Percentiles rank a stretch among this genome's conserved stretches.
Evolutionary conservation across 306 rosid species (phyloP).

Genomic region (Casuarina cunninghamiana): DNA sequence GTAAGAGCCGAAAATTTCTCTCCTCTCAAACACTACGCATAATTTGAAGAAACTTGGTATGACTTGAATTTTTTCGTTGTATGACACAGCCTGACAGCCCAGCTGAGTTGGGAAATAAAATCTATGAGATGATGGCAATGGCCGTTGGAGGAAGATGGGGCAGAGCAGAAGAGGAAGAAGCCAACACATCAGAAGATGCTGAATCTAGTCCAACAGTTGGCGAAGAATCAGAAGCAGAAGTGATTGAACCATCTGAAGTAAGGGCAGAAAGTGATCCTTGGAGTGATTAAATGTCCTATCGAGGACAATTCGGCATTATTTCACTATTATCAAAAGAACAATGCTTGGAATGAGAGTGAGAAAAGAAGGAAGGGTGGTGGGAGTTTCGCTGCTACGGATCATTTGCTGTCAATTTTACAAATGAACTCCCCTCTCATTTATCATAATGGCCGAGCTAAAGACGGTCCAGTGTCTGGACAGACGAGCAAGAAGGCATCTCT

Average conservation of each 20-base stretch:
- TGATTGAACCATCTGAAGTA: conserved; percentile 86
- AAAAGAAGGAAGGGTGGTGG: neutral
- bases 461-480: neutral
- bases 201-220: conserved; percentile 38
- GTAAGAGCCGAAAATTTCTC: conserved; percentile 34
- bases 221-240: conserved; percentile 55
- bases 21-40: neutral
- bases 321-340: conserved; percentile 11
- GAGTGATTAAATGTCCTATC: conserved; percentile 50
- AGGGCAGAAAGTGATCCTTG: conserved; percentile 85
- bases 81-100: conserved; percentile 94
- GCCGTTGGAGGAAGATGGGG: conserved; percentile 99
- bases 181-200: conserved; percentile 20
- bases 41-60: neutral
- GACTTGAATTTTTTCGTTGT: conserved; percentile 5
- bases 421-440: neutral
- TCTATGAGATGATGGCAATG: conserved; percentile 94
- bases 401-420: neutral
- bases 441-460: neutral
- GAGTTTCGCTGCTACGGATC: neutral
- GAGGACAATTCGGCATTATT: conserved; percentile 29
- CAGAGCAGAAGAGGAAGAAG: conserved; percentile 58
- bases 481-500: neutral
- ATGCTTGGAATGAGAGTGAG: conserved; percentile 11
- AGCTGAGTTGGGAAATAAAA: conserved; percentile 87